These are phyloP conservation scores for Spathaspora sp. DNA, from an alignment of 1,139 yeast genomes.

Conservation along the genomic window DNA sequence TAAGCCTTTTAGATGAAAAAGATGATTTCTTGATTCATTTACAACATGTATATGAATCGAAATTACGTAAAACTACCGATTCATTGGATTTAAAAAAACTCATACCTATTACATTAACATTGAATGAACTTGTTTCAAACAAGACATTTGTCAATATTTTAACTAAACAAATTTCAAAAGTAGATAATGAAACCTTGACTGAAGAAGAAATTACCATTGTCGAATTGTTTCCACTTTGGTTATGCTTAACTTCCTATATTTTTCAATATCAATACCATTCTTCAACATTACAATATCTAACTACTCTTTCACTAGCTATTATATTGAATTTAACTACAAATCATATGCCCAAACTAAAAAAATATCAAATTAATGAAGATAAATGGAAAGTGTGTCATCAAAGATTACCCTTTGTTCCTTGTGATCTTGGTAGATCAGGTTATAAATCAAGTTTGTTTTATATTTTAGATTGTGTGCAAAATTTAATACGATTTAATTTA, in stretches of 20 bases:
- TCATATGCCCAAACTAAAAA: constrained; percentile 16
- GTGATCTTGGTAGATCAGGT: constrained; percentile 22
- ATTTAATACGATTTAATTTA: constrained; percentile 39
- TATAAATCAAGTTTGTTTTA: constrained; percentile 34
- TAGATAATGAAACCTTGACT: neutral
- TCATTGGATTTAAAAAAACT: constrained; percentile 22
- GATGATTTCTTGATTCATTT: constrained; percentile 25
- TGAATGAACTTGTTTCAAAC: constrained; percentile 16
- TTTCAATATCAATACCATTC: constrained; percentile 38
- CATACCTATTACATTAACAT: constrained; percentile 17
- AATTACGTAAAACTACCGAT: constrained; percentile 11
- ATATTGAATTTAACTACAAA: constrained; percentile 24
- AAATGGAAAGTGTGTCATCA: constrained; percentile 47
- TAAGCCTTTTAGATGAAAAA: constrained; percentile 5
- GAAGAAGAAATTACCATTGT: constrained; percentile 18
- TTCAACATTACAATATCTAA: constrained; percentile 19
- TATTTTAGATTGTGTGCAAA: constrained; percentile 37
- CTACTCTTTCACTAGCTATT: constrained; percentile 24
- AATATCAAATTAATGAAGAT: constrained; percentile 34
- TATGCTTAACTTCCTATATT: constrained; percentile 37
- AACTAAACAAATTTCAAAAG: constrained; percentile 15
- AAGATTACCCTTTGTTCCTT: constrained; percentile 34
- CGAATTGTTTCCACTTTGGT: constrained; percentile 34
- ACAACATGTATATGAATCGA: constrained; percentile 17
- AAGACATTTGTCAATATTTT: constrained; percentile 21